Evolutionary conservation across 805 yeast species (phyloP), one percentile per base, ranked within the genome.

Genomic region (Lipomyces lipofer): DNA sequence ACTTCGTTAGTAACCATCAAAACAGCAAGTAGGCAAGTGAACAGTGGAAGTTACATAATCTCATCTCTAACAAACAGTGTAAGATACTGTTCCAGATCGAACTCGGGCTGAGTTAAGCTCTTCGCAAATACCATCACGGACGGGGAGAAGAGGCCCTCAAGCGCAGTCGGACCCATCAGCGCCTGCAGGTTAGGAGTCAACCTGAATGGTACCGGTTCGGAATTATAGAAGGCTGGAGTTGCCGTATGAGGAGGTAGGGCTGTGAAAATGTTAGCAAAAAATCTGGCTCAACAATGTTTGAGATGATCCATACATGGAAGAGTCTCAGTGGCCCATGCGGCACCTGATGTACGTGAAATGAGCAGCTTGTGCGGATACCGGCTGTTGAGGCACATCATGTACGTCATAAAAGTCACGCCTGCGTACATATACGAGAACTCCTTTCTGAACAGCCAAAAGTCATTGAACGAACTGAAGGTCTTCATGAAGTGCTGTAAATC

Each of bases 11-110:
- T 33, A 27, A 10, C 4, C n/a, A n/a, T 17, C 8, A 15, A 15
- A 6, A 6, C 17, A 28, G 8, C 35, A 19, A 46, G 25, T 12
- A n/a, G 8, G 13, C 22, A 17, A 24, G 13, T 2, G 24, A 3
- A 24, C 19, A 3, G 19, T 22, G 9, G 28, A 8, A 40, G 54
- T 32, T 47, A 58, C 47, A 91, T 82, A 15, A 92, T 86, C 71
- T 94, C 99, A 71, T 94, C 99, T 54, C 98, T 82, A 19, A 95
- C 96, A 72, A 94, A 92, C 62, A 94, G 76, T n/a, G 96, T 88
- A 72, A 94, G 73, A 70, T 86, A 90, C 58, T 90, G 95, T 65
- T 87, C 96, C 69, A 94, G 76, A 63, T 92, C 97, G 59, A 88
- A 87, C 64, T 90, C 96, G 1, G 96, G 95, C 65, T 90, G 96